Evolutionary conservation across 2,329 filamentous ascomycete species (phyloP), one percentile per base, ranked within the genome.

Genomic region (Cercospora citrullina): DNA sequence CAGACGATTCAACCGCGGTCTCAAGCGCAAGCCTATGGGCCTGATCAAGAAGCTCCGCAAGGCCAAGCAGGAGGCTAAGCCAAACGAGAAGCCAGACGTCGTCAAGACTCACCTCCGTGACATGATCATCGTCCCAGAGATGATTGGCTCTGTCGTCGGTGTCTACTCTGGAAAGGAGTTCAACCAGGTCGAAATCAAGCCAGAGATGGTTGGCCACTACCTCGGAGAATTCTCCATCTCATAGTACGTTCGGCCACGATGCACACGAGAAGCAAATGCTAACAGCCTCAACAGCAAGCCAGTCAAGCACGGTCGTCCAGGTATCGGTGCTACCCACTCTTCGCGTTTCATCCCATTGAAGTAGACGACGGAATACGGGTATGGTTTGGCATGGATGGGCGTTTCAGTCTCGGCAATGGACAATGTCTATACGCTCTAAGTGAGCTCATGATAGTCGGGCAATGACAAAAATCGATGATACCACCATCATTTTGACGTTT

Each of bases 121-220:
- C 88, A 99, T 99, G 95, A 97, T 99, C 84, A 90, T 99, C 82
- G 95, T 99, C 78, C 95, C 95, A 80, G 95, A 99, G 89, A 98
- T 99, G 95, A 99, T 99, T 82, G 95, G 95, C 80, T 92, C 88
- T 85, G 94, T 99, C 80, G 91, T 99, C 80, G 95, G 94, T 83
- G 95, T 99, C 88, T 99, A 99, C 92, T 97, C 93, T 77, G 95
- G 95, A 83, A 99, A 99, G 91, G 94, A 98, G 86, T 99, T 99
- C 92, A 99, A 99, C 91, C 94, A 97, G 89, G 94, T 99, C 79
- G 95, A 99, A 86, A 95, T 99, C 87, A 97, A 97, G 91, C 95
- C 95, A 79, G 95, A 99, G 89, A 99, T 99, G 95, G 95, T 99
- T 85, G 95, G 95, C 84, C 94, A 98, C 89, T 97, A 97, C 89